Conservation (phyloP, 768 basidiomycete species). For the Candolleomyces efflorescens region DNA sequence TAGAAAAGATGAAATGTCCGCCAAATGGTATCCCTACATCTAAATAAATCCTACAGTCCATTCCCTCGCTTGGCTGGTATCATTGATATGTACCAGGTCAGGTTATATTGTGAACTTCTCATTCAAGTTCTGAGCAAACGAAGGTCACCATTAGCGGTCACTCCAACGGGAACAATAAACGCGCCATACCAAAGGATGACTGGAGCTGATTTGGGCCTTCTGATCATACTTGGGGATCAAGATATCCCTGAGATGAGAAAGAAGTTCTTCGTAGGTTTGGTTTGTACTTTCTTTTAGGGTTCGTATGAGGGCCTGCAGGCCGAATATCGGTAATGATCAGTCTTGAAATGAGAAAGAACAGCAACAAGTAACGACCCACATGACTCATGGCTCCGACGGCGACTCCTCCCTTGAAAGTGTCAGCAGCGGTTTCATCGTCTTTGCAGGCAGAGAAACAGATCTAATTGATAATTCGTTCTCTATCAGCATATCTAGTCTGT, state of each 20-base stretch:
- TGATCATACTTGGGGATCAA: slow-evolving; percentile 59
- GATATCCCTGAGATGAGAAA: slow-evolving; percentile 39
- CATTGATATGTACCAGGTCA: too few relatives aligned
- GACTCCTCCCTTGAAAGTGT: slow-evolving; percentile 57
- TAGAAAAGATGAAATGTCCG: too few relatives aligned
- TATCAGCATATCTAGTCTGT: neutral
- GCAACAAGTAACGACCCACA: slow-evolving; percentile 35
- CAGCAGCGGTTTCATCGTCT: slow-evolving; percentile 69
- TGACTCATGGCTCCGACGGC: slow-evolving; percentile 81
- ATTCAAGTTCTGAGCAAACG: too few relatives aligned
- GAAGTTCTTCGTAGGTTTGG: slow-evolving; percentile 64
- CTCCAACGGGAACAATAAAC: neutral
- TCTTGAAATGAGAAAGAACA: too few relatives aligned
- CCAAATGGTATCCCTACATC: too few relatives aligned
- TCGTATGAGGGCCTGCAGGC: slow-evolving; percentile 2
- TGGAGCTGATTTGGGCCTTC: slow-evolving; percentile 69
- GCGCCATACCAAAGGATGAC: slow-evolving; percentile 53
- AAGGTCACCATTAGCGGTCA: too few relatives aligned
- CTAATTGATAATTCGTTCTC: slow-evolving; percentile 22
- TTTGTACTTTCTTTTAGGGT: slow-evolving; percentile 32
- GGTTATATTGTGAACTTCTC: too few relatives aligned
- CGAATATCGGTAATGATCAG: neutral
- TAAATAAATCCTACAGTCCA: too few relatives aligned
- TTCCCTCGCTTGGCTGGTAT: too few relatives aligned
- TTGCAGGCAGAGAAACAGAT: slow-evolving; percentile 71